Base-by-base conservation (phyloP, 2,329 filamentous ascomycete species). In the Colletotrichum liriopes region DNA sequence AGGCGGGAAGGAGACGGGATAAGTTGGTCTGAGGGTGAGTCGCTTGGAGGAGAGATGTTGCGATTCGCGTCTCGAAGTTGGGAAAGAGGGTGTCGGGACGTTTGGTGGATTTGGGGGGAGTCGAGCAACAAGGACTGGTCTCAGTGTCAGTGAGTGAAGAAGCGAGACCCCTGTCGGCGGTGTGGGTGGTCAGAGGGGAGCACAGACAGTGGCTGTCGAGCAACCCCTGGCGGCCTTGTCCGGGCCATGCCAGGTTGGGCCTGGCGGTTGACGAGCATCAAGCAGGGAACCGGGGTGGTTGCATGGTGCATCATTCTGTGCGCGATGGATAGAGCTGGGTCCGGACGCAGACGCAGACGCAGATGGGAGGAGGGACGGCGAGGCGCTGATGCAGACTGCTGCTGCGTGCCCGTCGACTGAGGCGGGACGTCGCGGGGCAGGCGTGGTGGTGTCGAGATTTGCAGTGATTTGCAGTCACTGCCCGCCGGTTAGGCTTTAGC, bases 201-300 rank as follows among this genome's bases (percentile, higher is more conserved):
- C 70, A 73, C 70, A 66, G 70, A 73, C 67, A 58, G 70, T 72
- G 70, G 67, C 70, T 71, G 58, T 72, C 52, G 69, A 72, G 65
- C 51, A 39, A 51, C 65, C 69, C 69, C 65, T 68, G 69, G 65
- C 51, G 69, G 52, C n/a, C 65, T 58, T 72, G 69, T 72, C 60
- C n/a, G 61, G 70, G 45, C 47, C n/a, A 60, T 55, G 41, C 70
- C 70, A 65, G 66, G 61, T 71, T 72, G 26, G 66, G 70, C 60
- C 70, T 72, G 65, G 70, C 66, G 56, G 65, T 72, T 69, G 69
- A 69, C 52, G 65, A 64, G 69, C 69, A 72, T 59, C 60, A 23
- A 61, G 67, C 70, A 73, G 66, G 67, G 67, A 51, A 49, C 61
- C 41, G 47, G 70, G 61, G 32, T 52, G 39, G 39, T n/a, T 60